A percentile compares a stretch with the other conserved stretches of the same genome.
Evolutionary conservation across 2,329 filamentous ascomycete genomes (phyloP).

Genomic region (Colletotrichum higginsianum): DNA sequence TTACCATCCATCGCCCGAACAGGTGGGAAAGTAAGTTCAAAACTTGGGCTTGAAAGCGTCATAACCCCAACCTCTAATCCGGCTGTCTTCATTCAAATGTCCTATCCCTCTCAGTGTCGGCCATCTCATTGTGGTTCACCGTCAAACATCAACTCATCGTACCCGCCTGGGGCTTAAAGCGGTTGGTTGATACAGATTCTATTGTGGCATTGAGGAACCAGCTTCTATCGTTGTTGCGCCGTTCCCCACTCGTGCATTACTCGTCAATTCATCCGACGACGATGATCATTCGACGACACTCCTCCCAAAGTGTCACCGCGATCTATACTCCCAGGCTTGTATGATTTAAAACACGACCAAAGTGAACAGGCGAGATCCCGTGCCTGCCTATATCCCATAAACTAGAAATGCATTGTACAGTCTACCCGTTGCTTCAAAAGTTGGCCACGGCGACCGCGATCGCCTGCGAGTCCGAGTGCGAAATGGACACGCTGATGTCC

Average conservation of each 20-base stretch:
- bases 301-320: slow-evolving; percentile 43
- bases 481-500: slow-evolving; percentile 92
- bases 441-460: slow-evolving; percentile 93
- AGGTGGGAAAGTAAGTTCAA: background rate
- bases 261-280: slow-evolving; percentile 43
- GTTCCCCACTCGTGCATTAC: slow-evolving; percentile 39
- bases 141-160: background rate
- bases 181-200: slow-evolving; percentile 40
- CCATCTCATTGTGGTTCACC: background rate
- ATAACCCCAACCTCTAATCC: background rate
- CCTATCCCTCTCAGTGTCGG: background rate
- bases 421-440: slow-evolving; percentile 65
- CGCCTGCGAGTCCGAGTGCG: slow-evolving; percentile 93
- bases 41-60: background rate
- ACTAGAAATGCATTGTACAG: slow-evolving; percentile 41
- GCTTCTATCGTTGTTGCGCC: slow-evolving; percentile 36
- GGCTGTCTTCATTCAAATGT: background rate
- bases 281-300: slow-evolving; percentile 29
- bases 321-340: slow-evolving; percentile 41
- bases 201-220: slow-evolving; percentile 41
- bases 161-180: accelerated
- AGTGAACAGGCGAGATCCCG: slow-evolving; percentile 40
- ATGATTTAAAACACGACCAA: slow-evolving; percentile 42
- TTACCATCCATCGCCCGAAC: background rate
- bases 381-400: slow-evolving; percentile 43